Percentiles rank a stretch among this genome's conserved stretches.
These are phyloP conservation scores for Cystobasidium tubakii DNA, from an alignment of 768 basidiomycete species.

Conservation along the genomic window DNA sequence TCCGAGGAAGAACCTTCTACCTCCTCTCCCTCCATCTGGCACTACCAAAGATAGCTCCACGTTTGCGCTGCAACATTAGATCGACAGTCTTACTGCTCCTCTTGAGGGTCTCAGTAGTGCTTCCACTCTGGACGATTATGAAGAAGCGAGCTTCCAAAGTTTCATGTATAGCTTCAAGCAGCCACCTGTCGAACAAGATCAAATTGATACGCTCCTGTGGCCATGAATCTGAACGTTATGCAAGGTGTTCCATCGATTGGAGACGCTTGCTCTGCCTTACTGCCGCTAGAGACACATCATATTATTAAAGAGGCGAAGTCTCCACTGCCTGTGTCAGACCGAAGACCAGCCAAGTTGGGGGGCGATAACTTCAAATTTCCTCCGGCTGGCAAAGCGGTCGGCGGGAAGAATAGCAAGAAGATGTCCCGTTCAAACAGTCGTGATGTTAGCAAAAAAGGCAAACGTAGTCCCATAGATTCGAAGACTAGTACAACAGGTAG, in stretches of 20 bases:
- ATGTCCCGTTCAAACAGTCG: neutral
- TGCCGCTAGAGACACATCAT: neutral
- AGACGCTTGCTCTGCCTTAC: neutral
- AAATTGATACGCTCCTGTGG: neutral
- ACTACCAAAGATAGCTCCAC: neutral
- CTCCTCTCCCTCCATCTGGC: neutral
- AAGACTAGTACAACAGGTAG: neutral
- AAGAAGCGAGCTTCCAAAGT: constrained; percentile 2
- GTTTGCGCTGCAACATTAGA: neutral
- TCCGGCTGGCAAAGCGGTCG: neutral
- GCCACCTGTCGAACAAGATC: neutral
- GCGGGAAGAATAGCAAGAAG: neutral
- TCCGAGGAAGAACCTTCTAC: neutral
- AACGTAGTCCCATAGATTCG: neutral
- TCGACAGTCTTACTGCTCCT: neutral
- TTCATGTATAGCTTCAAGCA: constrained; percentile 1
- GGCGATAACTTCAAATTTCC: constrained; percentile 1
- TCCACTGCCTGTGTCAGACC: neutral
- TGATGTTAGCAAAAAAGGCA: neutral
- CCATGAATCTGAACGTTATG: constrained; percentile 1
- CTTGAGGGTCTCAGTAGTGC: neutral
- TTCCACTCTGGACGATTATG: neutral
- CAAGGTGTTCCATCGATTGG: neutral
- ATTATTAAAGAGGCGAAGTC: neutral
- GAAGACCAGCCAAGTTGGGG: neutral